Evolutionary conservation across 2,329 filamentous ascomycete species (phyloP).

Genomic region (Monosporascus sp.): DNA sequence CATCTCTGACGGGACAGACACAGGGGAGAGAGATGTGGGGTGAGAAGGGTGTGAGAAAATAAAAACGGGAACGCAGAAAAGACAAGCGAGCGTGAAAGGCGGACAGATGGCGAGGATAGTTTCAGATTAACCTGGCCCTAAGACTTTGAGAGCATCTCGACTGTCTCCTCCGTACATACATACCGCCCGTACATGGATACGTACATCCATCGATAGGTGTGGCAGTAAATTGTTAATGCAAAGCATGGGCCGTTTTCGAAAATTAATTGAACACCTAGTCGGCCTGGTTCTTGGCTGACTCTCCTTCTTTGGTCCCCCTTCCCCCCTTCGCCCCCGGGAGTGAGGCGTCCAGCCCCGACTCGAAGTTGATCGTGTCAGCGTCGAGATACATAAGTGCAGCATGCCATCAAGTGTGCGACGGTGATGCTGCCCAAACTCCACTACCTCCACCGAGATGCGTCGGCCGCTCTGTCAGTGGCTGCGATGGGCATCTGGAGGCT

Average conservation of each 20-base stretch:
- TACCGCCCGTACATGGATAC: background rate
- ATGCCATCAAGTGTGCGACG: background rate
- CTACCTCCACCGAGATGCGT: conserved; percentile 25
- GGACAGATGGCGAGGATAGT: background rate
- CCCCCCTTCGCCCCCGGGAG: background rate
- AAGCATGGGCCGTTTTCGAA: too few species aligned
- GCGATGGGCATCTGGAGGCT: conserved; percentile 9
- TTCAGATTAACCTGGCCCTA: background rate
- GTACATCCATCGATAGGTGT: background rate
- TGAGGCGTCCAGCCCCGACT: background rate
- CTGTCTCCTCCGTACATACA: background rate
- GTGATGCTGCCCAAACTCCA: conserved; percentile 27
- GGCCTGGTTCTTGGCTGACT: too few species aligned
- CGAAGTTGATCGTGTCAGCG: background rate
- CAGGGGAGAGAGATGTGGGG: conserved; percentile 11
- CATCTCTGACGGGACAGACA: conserved; percentile 29
- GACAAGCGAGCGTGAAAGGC: conserved; percentile 1
- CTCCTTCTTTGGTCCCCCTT: background rate
- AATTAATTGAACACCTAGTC: too few species aligned
- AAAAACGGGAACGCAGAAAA: conserved; percentile 14
- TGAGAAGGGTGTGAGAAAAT: conserved; percentile 5
- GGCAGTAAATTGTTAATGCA: too few species aligned
- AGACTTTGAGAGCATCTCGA: background rate
- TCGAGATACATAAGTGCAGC: background rate
- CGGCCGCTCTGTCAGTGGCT: conserved; percentile 23